Evolutionary conservation across 2,329 filamentous ascomycete species (phyloP), one percentile per base, ranked within the genome.

Genomic region (Talaromyces marneffei): DNA sequence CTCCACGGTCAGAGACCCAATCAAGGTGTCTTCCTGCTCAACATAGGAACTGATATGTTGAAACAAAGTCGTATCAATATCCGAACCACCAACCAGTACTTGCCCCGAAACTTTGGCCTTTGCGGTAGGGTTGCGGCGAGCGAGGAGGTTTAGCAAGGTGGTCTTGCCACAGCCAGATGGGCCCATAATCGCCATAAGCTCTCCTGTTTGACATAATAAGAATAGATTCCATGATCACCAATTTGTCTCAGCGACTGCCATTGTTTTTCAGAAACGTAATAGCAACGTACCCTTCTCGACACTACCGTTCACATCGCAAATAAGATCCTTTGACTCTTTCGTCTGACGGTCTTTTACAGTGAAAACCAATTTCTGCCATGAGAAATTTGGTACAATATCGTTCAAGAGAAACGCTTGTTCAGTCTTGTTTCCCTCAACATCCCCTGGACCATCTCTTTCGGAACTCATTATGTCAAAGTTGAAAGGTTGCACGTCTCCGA

Each of bases 1-100:
- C 29, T 83, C 80, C 8, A 93, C 89, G 0, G 91, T 95, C 65
- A 95, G 78, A 0, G 88, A 88, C 4, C 91, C 91, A 56, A 93
- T 88, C 12, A 95, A 80, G 0, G 90, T 87, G 78, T 96, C 91
- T 66, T 95, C 90, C 73, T 96, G 91, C 77, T 96, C 91, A 23
- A 95, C 91, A 70, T 92, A 95, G 52, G 85, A 85, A 59, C 84
- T 88, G 55, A 93, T 80, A 53, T 83, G 80, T 18, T 85, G 84
- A 66, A 93, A 88, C 0, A 78, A 77, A 7, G 78, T 72, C 7
- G 79, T 74, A 1, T 85, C 80, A 3, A 85, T 75, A 3, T 75
- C 69, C 2, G 70, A 71, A 31, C 88, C 88, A 72, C 94, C 92
- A 66, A 90, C 80, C 60, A 83, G 79, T 14, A 86, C 78, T 2